Evolutionary conservation across 176 grass and related monocot genomes (phyloP).

Genomic region (Oryza rufipogon): DNA sequence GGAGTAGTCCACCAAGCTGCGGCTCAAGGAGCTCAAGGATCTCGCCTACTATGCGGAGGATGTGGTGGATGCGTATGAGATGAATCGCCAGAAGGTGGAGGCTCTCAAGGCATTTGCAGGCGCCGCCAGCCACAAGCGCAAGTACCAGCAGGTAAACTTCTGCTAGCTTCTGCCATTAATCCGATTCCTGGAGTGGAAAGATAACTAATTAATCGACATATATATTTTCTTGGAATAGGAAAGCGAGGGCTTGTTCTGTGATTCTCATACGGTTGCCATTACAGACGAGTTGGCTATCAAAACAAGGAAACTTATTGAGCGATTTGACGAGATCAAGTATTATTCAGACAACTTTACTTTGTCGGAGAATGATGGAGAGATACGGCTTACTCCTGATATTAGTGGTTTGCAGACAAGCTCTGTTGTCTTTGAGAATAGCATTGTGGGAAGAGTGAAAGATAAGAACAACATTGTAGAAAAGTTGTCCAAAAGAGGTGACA

Average conservation of each 20-base stretch:
- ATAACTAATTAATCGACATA: neutral
- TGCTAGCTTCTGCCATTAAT: neutral
- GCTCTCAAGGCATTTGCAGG: neutral
- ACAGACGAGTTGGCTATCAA: constrained; percentile 13
- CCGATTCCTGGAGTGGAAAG: too few species aligned
- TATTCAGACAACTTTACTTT: constrained; percentile 20
- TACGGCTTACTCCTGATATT: neutral
- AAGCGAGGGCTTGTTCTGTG: constrained; percentile 10
- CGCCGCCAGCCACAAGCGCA: neutral
- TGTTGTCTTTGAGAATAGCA: neutral
- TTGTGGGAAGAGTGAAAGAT: neutral
- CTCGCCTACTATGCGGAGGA: constrained; percentile 37
- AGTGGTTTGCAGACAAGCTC: constrained; percentile 13
- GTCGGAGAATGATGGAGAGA: neutral
- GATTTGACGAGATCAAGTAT: constrained; percentile 36
- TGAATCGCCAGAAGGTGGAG: neutral
- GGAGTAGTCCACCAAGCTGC: neutral
- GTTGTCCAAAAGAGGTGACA: neutral
- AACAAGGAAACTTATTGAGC: constrained; percentile 16
- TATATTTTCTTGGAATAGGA: neutral
- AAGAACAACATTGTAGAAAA: neutral
- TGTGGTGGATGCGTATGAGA: constrained; percentile 33
- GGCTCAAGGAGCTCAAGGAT: constrained; percentile 26
- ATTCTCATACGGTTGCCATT: neutral
- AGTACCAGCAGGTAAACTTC: neutral